These are phyloP conservation scores for Saturnispora kantuleensis DNA, from an alignment of 805 yeast species.

Conservation along the genomic window DNA sequence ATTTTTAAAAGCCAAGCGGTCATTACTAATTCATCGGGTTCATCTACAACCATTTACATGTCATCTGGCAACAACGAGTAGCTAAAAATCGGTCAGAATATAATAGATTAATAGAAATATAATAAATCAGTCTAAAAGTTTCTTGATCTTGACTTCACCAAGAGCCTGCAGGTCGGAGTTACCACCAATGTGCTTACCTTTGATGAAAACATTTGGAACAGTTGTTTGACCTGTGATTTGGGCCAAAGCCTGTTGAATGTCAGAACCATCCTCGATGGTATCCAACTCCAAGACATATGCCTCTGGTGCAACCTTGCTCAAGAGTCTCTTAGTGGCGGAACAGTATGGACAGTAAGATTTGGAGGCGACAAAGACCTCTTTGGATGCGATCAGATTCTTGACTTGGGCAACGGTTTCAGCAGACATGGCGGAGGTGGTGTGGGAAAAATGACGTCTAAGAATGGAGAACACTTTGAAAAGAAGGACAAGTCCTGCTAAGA, in stretches of 20 bases:
- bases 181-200: constrained; percentile 92
- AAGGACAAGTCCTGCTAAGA: constrained; percentile 1
- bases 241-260: constrained; percentile 67
- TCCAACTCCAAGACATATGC: constrained; percentile 51
- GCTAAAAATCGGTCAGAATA: background rate
- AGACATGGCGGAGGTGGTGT: constrained; percentile 43
- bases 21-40: no score
- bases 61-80: background rate
- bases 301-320: constrained; percentile 30
- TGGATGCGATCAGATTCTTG: constrained; percentile 50
- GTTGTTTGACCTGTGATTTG: constrained; percentile 84
- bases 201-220: constrained; percentile 87
- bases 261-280: constrained; percentile 54
- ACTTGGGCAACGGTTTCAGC: constrained; percentile 49
- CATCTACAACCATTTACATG: no score
- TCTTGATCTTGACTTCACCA: constrained; percentile 24
- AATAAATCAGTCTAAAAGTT: background rate
- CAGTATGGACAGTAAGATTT: constrained; percentile 69
- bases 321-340: constrained; percentile 38
- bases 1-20: no score
- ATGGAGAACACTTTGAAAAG: constrained; percentile 23
- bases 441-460: constrained; percentile 20
- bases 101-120: background rate
- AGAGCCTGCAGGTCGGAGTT: constrained; percentile 79
- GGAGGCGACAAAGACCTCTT: constrained; percentile 72